phyloP scores from a whole-genome alignment of 768 basidiomycete genomes.

The Panaeolus cyanescens region DNA sequence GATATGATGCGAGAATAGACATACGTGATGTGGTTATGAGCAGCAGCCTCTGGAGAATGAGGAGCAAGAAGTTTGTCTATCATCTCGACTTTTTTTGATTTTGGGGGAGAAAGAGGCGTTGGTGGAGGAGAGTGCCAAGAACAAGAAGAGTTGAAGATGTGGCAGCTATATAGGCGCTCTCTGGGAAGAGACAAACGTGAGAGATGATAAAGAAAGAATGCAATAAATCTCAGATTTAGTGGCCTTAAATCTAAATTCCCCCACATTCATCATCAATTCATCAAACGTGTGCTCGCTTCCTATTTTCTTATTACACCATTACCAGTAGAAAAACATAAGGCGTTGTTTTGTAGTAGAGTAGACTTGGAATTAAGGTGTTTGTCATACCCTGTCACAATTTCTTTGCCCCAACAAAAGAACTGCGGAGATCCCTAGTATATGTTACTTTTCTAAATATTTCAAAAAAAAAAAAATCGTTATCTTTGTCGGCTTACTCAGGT shows the following conservation, averaged over 20 bases:
- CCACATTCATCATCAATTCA: constrained; percentile 20
- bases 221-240: constrained; percentile 1
- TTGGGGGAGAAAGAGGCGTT: constrained; percentile 13
- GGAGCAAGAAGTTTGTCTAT: constrained; percentile 80
- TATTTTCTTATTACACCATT: too few relatives aligned
- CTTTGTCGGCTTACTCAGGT: too few relatives aligned
- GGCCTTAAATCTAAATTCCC: constrained; percentile 23
- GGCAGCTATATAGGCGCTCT: constrained; percentile 19
- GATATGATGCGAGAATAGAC: constrained; percentile 22
- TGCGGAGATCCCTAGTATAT: too few relatives aligned
- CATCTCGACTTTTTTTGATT: too few relatives aligned
- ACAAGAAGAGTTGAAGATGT: constrained; percentile 2
- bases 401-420: too few relatives aligned
- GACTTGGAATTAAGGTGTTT: too few relatives aligned
- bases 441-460: too few relatives aligned
- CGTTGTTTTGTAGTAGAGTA: too few relatives aligned
- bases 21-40: constrained; percentile 69
- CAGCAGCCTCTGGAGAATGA: constrained; percentile 71
- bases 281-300: constrained; percentile 28
- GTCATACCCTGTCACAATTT: too few relatives aligned
- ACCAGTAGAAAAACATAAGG: too few relatives aligned
- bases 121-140: constrained; percentile 10
- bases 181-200: constrained; percentile 30
- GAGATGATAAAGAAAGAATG: constrained; percentile 8
- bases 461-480: too few relatives aligned